Conservation (phyloP, 2,329 filamentous ascomycete species). For the Dichotomopilus funicola region DNA sequence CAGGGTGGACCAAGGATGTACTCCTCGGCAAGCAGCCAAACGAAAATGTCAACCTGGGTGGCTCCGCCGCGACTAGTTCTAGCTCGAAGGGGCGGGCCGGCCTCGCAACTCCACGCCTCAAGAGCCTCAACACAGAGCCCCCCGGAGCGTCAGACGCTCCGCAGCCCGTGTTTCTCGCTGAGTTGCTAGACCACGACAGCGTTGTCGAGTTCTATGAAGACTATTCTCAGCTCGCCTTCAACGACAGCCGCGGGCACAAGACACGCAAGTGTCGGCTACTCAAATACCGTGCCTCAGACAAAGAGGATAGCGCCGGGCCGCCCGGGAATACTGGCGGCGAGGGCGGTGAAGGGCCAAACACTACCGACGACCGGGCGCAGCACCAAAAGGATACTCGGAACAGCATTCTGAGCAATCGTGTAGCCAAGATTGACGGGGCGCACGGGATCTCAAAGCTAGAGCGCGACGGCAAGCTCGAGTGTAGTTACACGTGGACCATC, state of each 20-base stretch:
- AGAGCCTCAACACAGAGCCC: constrained; percentile 37
- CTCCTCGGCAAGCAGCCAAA: constrained; percentile 83
- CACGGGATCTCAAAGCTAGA: constrained; percentile 76
- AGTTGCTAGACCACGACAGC: constrained; percentile 87
- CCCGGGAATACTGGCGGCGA: no score
- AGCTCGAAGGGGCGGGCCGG: constrained; percentile 36
- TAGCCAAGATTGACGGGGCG: constrained; percentile 61
- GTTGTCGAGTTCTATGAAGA: constrained; percentile 95
- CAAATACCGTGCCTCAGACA: constrained; percentile 77
- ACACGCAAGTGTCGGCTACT: constrained; percentile 78
- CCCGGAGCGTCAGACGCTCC: constrained; percentile 36
- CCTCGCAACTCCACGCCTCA: constrained; percentile 46
- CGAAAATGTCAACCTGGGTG: constrained; percentile 73
- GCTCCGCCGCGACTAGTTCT: constrained; percentile 39
- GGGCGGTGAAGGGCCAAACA: constrained; percentile 4
- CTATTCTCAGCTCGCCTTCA: constrained; percentile 86
- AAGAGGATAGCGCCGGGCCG: constrained; percentile 30
- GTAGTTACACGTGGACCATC: constrained; percentile 94
- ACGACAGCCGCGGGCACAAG: constrained; percentile 79
- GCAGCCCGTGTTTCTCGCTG: constrained; percentile 83
- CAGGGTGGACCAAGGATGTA: constrained; percentile 88
- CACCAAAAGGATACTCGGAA: constrained; percentile 41
- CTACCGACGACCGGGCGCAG: constrained; percentile 27
- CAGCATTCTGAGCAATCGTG: constrained; percentile 52
- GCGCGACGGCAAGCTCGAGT: constrained; percentile 86